These are phyloP conservation scores for Phaeoacremonium minimum DNA, from an alignment of 2,329 filamentous ascomycete species.

Conservation along the genomic window DNA sequence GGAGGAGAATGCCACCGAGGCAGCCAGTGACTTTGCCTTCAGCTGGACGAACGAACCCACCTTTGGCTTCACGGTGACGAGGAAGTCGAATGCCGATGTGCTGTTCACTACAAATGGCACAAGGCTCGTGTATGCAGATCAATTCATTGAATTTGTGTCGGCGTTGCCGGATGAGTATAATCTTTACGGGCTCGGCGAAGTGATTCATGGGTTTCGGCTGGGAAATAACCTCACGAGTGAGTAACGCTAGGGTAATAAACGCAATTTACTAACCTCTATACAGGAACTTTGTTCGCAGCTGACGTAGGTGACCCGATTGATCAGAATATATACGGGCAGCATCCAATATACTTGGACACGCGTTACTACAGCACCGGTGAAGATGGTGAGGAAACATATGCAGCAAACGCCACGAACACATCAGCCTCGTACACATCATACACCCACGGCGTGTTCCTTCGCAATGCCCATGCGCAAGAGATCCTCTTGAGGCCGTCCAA, in stretches of 20 bases:
- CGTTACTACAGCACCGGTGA: constrained; percentile 63
- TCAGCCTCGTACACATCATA: constrained; percentile 57
- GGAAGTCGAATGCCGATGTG: constrained; percentile 56
- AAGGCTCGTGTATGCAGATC: constrained; percentile 68
- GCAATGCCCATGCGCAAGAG: constrained; percentile 75
- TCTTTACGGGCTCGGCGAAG: constrained; percentile 70
- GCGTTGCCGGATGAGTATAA: constrained; percentile 68
- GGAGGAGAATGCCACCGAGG: constrained; percentile 27
- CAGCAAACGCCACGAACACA: constrained; percentile 48
- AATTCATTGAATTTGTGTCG: constrained; percentile 71
- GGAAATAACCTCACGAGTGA: constrained; percentile 66
- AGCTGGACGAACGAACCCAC: constrained; percentile 49
- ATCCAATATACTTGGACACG: constrained; percentile 77
- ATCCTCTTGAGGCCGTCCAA: constrained; percentile 58
- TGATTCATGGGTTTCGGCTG: constrained; percentile 67
- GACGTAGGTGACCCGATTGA: constrained; percentile 64
- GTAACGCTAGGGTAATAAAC: constrained; percentile 8
- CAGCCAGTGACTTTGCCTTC: constrained; percentile 52
- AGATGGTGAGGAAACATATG: constrained; percentile 44
- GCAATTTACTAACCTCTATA: background rate
- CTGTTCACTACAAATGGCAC: constrained; percentile 64
- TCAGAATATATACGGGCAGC: constrained; percentile 69
- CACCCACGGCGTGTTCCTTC: constrained; percentile 73
- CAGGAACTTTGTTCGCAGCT: constrained; percentile 53
- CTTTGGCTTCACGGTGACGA: constrained; percentile 64